phyloP scores from a whole-genome alignment of 108 stramenopile species.

The Nitzschia putrida region DNA sequence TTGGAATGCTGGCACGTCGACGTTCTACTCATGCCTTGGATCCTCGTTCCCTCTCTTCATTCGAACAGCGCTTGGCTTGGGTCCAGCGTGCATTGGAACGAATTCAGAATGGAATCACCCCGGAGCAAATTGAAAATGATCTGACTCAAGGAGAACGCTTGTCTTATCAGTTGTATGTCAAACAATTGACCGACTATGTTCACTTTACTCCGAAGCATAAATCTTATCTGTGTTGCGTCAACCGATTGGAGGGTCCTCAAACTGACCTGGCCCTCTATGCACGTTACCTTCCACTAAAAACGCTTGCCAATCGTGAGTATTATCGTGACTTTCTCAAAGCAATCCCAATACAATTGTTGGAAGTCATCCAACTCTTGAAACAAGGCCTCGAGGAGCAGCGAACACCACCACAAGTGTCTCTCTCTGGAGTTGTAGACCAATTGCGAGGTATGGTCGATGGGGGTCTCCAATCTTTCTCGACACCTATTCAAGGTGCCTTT shows the following conservation, averaged over 20 bases:
- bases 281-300: constrained; percentile 49
- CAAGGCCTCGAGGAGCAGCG: constrained; percentile 31
- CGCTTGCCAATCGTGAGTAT: constrained; percentile 32
- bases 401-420: constrained; percentile 36
- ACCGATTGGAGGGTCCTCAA: constrained; percentile 60
- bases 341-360: constrained; percentile 35
- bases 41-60: constrained; percentile 46
- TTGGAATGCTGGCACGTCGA: constrained; percentile 47
- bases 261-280: constrained; percentile 55
- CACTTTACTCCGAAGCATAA: constrained; percentile 39
- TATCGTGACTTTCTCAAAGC: constrained; percentile 42
- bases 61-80: constrained; percentile 44
- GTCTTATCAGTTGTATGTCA: constrained; percentile 41
- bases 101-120: constrained; percentile 23
- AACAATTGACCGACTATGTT: constrained; percentile 49
- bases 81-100: constrained; percentile 37
- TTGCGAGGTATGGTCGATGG: constrained; percentile 36
- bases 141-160: constrained; percentile 30
- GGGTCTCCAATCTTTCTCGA: constrained; percentile 23
- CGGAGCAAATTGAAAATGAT: constrained; percentile 17
- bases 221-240: constrained; percentile 54
- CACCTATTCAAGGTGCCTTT: constrained; percentile 26
- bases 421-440: constrained; percentile 39
- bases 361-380: constrained; percentile 34
- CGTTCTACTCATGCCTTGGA: constrained; percentile 56